Percentiles rank a stretch among this genome's conserved stretches.
Conservation (phyloP, 495 filamentous ascomycete species). For the Hypoxylon subgilvum region DNA sequence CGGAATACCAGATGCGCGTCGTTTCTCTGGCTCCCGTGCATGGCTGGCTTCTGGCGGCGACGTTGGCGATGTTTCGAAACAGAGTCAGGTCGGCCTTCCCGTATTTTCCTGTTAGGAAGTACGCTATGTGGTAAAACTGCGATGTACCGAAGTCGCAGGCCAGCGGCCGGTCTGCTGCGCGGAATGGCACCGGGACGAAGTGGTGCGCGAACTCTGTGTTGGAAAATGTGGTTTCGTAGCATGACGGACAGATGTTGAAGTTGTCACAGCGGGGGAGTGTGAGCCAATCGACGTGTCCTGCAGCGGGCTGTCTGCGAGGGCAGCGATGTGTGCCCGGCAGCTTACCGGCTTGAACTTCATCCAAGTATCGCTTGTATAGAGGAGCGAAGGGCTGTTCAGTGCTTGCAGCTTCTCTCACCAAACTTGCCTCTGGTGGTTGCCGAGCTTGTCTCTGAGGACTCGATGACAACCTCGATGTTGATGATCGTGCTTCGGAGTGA, state of each 20-base stretch:
- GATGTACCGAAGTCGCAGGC: constrained; percentile 54
- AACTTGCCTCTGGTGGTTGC: constrained; percentile 40
- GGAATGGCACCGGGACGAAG: constrained; percentile 46
- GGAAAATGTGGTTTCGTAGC: constrained; percentile 48
- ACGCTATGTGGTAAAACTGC: constrained; percentile 55
- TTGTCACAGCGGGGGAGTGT: constrained; percentile 51
- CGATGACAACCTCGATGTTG: constrained; percentile 23
- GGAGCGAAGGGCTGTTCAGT: constrained; percentile 29
- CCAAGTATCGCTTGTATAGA: constrained; percentile 46
- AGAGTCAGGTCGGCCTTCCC: constrained; percentile 47
- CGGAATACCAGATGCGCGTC: constrained; percentile 51
- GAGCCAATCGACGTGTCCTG: constrained; percentile 46
- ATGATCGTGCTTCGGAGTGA: constrained; percentile 24
- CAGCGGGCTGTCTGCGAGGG: constrained; percentile 41
- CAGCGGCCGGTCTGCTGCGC: constrained; percentile 43
- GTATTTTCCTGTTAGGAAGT: constrained; percentile 50
- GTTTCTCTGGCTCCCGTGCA: constrained; percentile 44
- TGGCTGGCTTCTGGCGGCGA: constrained; percentile 42
- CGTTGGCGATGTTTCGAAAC: constrained; percentile 46
- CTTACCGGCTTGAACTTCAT: constrained; percentile 40
- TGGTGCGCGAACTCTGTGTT: constrained; percentile 47
- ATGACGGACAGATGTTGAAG: constrained; percentile 55
- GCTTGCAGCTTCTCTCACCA: constrained; percentile 19
- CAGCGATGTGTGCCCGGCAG: constrained; percentile 48
- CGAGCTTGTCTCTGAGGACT: constrained; percentile 32